Base-by-base conservation (phyloP, 306 rosid genomes). In the Arachis hypogaea region DNA sequence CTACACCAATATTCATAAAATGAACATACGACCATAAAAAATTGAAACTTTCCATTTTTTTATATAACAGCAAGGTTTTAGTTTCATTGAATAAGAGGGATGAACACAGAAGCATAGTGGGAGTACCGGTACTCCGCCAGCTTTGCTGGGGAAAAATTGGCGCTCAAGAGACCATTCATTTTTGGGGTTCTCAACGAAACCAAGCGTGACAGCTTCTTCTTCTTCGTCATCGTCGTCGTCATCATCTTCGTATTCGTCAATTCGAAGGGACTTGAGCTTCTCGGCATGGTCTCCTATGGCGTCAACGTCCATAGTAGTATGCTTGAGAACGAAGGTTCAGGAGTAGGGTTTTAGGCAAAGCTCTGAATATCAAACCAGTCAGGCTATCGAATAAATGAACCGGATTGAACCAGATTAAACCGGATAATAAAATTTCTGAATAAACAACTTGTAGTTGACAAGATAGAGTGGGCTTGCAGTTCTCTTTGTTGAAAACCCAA, bases 81-180 rank as follows among this genome's bases (percentile, higher is more conserved):
- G n/a, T 68, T 64, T 56, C 36, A 22, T 9, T 54, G 9, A 49
- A 8, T 60, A 60, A 47, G 45, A 22, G 28, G 43, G 29, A 69
- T 5, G 6, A 45, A 51, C 36, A 30, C 4, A 69, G 7, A 50
- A 44, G 6, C 63, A 63, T 59, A 1, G 67, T 55, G 71, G 66
- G 16, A 75, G 30, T 84, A 93, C 97, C 42, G 97, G 98, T 61
- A 84, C 78, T 22, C 98, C 96, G 55, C 98, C 97, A 68, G 94
- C 96, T 86, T 91, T 93, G 85, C 94, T 91, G 56, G 94, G 96
- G 78, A 93, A 90, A 38, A 62, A 80, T 44, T 91, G 94, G 33
- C 89, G 86, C 38, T 40, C 49, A 76, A 91, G 96, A 41, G 86
- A 88, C 82, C 77, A 64, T 11, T 66, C 50, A 59, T 75, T 86